Evolutionary conservation across 768 basidiomycete genomes (phyloP), one percentile per base, ranked within the genome.

Genomic region (Suillus brevipes): DNA sequence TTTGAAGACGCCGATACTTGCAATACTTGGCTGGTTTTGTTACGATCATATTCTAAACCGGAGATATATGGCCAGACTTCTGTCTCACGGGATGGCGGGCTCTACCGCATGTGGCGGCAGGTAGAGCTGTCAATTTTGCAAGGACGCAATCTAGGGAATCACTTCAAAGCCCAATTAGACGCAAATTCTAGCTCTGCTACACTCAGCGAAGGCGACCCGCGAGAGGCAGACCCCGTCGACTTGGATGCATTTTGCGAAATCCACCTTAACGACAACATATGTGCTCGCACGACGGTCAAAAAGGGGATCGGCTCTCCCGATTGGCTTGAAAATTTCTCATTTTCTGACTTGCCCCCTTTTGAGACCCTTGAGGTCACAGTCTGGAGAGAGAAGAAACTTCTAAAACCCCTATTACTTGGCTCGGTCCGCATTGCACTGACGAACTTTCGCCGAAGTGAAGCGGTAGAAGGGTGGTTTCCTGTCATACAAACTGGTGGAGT

Each of bases 21-120:
- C 69, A 84, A 88, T 68, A 86, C 88, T 2, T 96, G 94, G 93
- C 81, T 91, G 57, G 87, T 89, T 28, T 85, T 95, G 60, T 80
- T 95, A 63, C 87, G 88, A 65, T 92, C 93, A 4, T 94, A 91
- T 75, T 89, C 94, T 14, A 83, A 84, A 60, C 89, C 92, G 1
- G 93, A 94, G 75, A 85, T 90, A 62, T 92, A 93, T 72, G 92
- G 89, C 40, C 80, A 82, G 68, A 78, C 82, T 73, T 79, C 82
- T 68, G 79, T 80, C 45, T 81, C 85, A 25, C 71, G 76, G 60
- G 88, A 88, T 65, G 90, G 89, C 50, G 92, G 92, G 8, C 85
- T 90, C 13, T 94, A 92, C 76, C 88, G 94, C 62, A 90, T 95
- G 85, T 95, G 91, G 90, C 84, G 94, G 60, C 90, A 91, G 73